Base-by-base conservation (phyloP, 2,329 filamentous ascomycete genomes). In the Alternaria alternata region DNA sequence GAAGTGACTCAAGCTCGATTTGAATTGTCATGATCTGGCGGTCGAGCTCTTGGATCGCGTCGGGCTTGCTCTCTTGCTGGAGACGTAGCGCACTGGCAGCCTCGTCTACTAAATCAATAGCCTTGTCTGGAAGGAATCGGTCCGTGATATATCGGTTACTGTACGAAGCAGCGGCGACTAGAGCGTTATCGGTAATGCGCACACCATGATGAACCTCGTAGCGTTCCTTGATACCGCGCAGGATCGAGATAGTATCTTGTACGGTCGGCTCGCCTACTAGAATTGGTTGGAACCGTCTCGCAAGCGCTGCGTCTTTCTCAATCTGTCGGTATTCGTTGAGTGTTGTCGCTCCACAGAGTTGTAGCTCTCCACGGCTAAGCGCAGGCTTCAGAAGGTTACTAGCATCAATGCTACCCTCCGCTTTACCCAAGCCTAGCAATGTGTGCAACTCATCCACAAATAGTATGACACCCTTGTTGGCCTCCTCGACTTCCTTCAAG, bases 121-220 rank as follows among this genome's bases (percentile, higher is more conserved):
- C 95, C 78, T 98, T 98, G 79, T 99, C 95, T 0, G 95, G 95
- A 0, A 98, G 83, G 79, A 97, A 98, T 2, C 95, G 90, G 74
- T 98, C 94, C 14, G 94, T 97, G 68, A 99, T 95, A 78, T 98
- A 99, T 52, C 95, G 91, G 73, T 98, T 98, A 64, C 92, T 95
- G 75, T 96, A 91, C 0, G 92, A 91, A 2, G 94, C 94, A 3
- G 95, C 94, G 2, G 95, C 93, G 14, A 99, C 94, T 11, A 98
- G 82, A 7, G 95, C 93, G 2, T 91, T 90, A 71, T 98, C 95
- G 0, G 93, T 96, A 67, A 99, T 98, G 54, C 94, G 87, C 0
- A 98, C 94, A 79, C 95, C 94, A 73, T 99, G 95, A 68, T 98
- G 95, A 0, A 98, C 92, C 78, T 98, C 95, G 73, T 99, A 99